A percentile compares a stretch with the other conserved stretches of the same genome.
Evolutionary conservation across 208 protist genomes (phyloP).

Genomic region (Crithidia expoeki): DNA sequence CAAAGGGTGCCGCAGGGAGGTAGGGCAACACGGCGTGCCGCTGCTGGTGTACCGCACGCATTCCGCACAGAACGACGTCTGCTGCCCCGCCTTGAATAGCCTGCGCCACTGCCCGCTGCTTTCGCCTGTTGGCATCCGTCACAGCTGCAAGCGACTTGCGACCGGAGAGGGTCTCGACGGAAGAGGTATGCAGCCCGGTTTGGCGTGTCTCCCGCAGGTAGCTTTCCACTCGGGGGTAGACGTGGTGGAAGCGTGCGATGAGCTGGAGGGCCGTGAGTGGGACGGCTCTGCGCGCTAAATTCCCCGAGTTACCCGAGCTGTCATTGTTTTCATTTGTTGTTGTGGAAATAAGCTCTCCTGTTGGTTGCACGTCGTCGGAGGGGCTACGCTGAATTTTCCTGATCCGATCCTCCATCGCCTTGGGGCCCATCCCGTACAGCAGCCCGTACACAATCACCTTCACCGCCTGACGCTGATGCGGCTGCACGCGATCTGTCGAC

Average conservation of each 20-base stretch:
- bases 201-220: conserved; percentile 63
- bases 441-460: conserved; percentile 92
- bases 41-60: conserved; percentile 67
- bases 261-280: conserved; percentile 44
- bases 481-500: conserved; percentile 31
- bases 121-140: conserved; percentile 50
- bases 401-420: conserved; percentile 59
- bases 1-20: conserved; percentile 55
- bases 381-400: conserved; percentile 5
- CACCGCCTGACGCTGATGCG: conserved; percentile 50
- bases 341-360: too few species aligned
- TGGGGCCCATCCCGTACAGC: conserved; percentile 87
- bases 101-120: conserved; percentile 69
- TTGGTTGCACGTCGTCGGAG: not conserved
- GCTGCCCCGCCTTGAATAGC: conserved; percentile 88
- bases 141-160: conserved; percentile 44
- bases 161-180: conserved; percentile 55
- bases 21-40: conserved; percentile 60
- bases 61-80: conserved; percentile 81
- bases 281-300: too few species aligned
- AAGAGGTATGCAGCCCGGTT: conserved; percentile 39
- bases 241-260: conserved; percentile 50
- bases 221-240: conserved; percentile 61
- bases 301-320: too few species aligned
- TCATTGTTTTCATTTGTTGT: too few species aligned